Percentiles rank a stretch among this genome's conserved stretches.
phyloP scores from a whole-genome alignment of 2,329 filamentous ascomycete species.

The Stagonosporopsis chrysanthemi region DNA sequence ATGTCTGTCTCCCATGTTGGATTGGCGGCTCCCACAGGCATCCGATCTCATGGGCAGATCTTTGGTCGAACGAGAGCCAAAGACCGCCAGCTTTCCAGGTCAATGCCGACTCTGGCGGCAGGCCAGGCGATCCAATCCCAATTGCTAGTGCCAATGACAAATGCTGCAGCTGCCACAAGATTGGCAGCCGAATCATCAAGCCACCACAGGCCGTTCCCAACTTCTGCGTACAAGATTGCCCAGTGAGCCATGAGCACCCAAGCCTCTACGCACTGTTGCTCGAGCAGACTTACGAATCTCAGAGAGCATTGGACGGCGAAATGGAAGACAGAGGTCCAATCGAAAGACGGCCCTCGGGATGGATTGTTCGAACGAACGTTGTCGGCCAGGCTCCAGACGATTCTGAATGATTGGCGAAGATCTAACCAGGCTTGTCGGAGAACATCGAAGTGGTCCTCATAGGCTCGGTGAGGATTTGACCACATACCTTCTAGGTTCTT shows the following conservation, averaged over 20 bases:
- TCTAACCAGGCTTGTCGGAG: conserved; percentile 25
- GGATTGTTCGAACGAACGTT: conserved; percentile 1
- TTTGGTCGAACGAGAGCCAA: background rate
- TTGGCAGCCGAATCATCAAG: conserved; percentile 28
- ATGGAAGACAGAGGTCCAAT: conserved; percentile 32
- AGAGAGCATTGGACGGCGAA: conserved; percentile 27
- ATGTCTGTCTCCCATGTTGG: background rate
- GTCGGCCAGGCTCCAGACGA: conserved; percentile 31
- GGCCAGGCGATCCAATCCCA: conserved; percentile 39
- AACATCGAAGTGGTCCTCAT: conserved; percentile 36
- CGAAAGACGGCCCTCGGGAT: conserved; percentile 13
- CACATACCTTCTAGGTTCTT: conserved; percentile 31
- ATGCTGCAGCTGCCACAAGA: conserved; percentile 32
- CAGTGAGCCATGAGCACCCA: conserved; percentile 42
- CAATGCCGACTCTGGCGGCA: conserved; percentile 23
- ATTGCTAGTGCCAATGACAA: conserved; percentile 32
- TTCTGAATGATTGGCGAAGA: conserved; percentile 31
- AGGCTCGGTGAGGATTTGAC: conserved; percentile 28
- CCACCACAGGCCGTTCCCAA: conserved; percentile 28
- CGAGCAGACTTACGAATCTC: conserved; percentile 31
- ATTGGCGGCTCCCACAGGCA: background rate
- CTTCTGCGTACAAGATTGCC: conserved; percentile 30
- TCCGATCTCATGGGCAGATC: background rate
- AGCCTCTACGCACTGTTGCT: conserved; percentile 31
- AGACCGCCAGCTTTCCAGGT: conserved; percentile 25